Percentiles rank a stretch among this genome's conserved stretches.
These are phyloP conservation scores for Pinus tabuliformis DNA, from an alignment of 75 land plant species.

Conservation along the genomic window DNA sequence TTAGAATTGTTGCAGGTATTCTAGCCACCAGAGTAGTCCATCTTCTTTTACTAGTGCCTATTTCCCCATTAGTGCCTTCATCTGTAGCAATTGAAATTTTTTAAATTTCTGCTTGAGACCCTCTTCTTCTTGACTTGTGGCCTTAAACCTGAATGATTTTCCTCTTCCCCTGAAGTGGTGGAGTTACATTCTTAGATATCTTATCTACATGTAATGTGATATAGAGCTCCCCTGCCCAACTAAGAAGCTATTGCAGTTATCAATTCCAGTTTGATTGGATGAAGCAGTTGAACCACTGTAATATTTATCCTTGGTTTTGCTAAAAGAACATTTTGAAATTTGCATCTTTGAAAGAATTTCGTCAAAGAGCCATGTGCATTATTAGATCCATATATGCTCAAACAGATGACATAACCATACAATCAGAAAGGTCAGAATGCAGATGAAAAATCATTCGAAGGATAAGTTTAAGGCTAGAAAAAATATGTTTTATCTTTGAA, in stretches of 20 bases:
- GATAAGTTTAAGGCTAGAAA: constrained; percentile 36
- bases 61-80: no score
- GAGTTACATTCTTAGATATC: neutral
- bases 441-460: constrained; percentile 44
- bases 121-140: constrained; percentile 2
- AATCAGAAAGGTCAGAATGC: constrained; percentile 21
- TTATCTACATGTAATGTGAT: constrained; percentile 5
- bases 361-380: constrained; percentile 27
- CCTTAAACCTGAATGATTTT: neutral
- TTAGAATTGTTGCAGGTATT: constrained; percentile 40
- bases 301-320: neutral
- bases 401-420: constrained; percentile 32
- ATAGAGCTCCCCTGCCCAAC: constrained; percentile 24
- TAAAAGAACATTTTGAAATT: neutral
- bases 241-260: constrained; percentile 25
- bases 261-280: neutral
- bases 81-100: neutral
- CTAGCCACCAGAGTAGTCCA: constrained; percentile 18
- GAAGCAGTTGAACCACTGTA: neutral
- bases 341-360: neutral
- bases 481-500: constrained; percentile 21
- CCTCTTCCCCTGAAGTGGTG: neutral
- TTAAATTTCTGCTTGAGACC: constrained; percentile 10
- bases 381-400: constrained; percentile 50
- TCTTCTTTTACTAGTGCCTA: neutral